phyloP scores from a whole-genome alignment of 2,329 filamentous ascomycete genomes.

The Arthrocladium fulminans region DNA sequence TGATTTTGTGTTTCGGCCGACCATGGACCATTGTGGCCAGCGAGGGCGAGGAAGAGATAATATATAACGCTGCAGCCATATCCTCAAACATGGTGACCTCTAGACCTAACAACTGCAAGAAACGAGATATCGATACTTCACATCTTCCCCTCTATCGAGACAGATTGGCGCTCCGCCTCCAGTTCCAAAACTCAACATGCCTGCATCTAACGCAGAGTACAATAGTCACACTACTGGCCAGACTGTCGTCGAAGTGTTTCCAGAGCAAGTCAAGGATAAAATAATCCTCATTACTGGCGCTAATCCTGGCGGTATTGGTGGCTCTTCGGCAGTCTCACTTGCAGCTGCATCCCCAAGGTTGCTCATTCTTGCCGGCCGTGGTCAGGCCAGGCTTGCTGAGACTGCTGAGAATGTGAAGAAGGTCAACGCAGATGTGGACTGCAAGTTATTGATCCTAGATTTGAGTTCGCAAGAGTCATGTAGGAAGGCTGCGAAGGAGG shows the following conservation, averaged over 20 bases:
- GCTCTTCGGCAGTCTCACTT: constrained; percentile 14
- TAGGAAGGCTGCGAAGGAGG: constrained; percentile 26
- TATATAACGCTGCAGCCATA: no score
- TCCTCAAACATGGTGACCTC: no score
- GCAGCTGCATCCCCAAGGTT: constrained; percentile 14
- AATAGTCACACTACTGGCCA: no score
- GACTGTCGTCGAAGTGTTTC: constrained; percentile 16
- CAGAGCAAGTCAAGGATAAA: constrained; percentile 14
- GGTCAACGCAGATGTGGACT: constrained; percentile 18
- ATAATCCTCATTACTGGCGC: constrained; percentile 18
- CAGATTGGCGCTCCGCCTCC: no score
- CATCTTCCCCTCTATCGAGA: no score
- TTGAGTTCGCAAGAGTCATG: constrained; percentile 27
- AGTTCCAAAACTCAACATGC: no score
- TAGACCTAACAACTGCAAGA: no score
- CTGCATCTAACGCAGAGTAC: no score
- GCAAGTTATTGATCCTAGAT: constrained; percentile 28
- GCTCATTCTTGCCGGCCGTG: constrained; percentile 18
- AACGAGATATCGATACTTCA: no score
- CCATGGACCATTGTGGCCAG: no score
- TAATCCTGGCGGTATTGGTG: constrained; percentile 15
- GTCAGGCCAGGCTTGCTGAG: constrained; percentile 15
- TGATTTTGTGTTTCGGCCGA: no score
- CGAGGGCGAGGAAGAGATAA: no score
- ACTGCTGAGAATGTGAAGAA: constrained; percentile 9